A percentile compares a stretch with the other conserved stretches of the same genome.
phyloP scores from a whole-genome alignment of 192 early-diverging fungal genomes.

The Linnemannia exigua region DNA sequence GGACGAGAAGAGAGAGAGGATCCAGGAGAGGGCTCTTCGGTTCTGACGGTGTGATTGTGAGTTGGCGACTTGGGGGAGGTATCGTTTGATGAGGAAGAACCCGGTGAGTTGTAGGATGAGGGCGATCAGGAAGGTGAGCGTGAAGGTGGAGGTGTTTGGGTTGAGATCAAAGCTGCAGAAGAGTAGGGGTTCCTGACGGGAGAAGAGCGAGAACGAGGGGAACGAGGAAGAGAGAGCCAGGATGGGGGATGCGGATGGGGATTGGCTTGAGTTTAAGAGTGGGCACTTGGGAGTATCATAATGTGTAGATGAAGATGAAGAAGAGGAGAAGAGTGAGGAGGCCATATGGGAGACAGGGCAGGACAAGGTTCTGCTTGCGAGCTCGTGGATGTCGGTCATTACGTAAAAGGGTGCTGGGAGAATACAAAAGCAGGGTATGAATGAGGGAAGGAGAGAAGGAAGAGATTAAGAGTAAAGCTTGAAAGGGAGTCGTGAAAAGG shows the following conservation, averaged over 20 bases:
- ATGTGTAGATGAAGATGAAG: background rate
- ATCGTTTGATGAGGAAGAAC: conserved; percentile 32
- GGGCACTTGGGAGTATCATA: background rate
- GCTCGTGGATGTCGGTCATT: conserved; percentile 24
- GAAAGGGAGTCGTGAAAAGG: background rate
- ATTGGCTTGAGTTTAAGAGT: background rate
- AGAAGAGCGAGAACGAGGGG: background rate
- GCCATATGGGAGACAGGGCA: conserved; percentile 10
- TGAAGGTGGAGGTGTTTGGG: conserved; percentile 47
- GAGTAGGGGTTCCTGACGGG: conserved; percentile 27
- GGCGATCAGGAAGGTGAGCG: conserved; percentile 15
- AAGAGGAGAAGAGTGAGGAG: background rate
- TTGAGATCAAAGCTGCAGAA: conserved; percentile 53
- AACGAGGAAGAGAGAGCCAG: background rate
- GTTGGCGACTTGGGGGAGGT: conserved; percentile 14
- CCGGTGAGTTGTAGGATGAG: conserved; percentile 26
- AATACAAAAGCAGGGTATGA: background rate
- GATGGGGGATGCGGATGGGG: conserved; percentile 17
- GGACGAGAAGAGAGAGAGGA: conserved; percentile 46
- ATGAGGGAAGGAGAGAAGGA: background rate
- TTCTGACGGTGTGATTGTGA: conserved; percentile 1
- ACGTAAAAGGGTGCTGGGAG: background rate
- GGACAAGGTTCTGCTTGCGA: background rate
- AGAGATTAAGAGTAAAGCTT: background rate
- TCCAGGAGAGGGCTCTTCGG: conserved; percentile 31